Percentiles rank a stretch among this genome's conserved stretches.
Evolutionary conservation across 345 rosid species (phyloP).

Genomic region (Salix brachista): DNA sequence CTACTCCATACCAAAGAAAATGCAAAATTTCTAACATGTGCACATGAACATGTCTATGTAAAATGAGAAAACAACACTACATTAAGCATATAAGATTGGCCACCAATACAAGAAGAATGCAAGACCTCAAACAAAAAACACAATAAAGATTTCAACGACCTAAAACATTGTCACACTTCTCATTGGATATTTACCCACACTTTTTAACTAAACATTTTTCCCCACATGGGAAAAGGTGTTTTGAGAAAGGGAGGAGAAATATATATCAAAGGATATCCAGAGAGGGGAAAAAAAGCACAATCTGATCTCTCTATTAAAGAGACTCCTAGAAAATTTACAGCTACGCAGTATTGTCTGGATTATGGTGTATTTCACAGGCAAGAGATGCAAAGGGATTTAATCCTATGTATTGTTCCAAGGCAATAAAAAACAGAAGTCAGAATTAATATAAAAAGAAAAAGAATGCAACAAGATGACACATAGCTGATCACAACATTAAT

Average conservation of each 20-base stretch:
- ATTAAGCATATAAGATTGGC: not conserved
- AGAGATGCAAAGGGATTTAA: not conserved
- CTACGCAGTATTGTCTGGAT: conserved; percentile 70
- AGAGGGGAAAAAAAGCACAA: not conserved
- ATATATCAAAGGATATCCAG: not conserved
- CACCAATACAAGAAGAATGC: not conserved
- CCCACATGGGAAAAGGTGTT: not conserved
- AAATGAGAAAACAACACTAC: not conserved
- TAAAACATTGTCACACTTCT: not conserved
- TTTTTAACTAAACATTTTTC: not conserved
- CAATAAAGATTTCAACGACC: not conserved
- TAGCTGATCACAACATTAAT: not conserved
- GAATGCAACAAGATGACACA: not conserved
- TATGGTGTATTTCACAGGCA: conserved; percentile 58
- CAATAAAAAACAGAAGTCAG: not conserved
- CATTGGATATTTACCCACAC: not conserved
- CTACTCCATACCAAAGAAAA: not conserved
- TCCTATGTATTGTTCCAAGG: not conserved
- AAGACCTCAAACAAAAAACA: not conserved
- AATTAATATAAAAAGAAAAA: not conserved
- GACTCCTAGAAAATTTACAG: conserved; percentile 28
- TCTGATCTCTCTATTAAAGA: not conserved
- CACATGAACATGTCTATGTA: not conserved
- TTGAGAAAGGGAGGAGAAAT: not conserved
- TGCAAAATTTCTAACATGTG: not conserved